These are phyloP conservation scores for Lactifluus subvellereus DNA, from an alignment of 768 basidiomycete species.

Conservation along the genomic window DNA sequence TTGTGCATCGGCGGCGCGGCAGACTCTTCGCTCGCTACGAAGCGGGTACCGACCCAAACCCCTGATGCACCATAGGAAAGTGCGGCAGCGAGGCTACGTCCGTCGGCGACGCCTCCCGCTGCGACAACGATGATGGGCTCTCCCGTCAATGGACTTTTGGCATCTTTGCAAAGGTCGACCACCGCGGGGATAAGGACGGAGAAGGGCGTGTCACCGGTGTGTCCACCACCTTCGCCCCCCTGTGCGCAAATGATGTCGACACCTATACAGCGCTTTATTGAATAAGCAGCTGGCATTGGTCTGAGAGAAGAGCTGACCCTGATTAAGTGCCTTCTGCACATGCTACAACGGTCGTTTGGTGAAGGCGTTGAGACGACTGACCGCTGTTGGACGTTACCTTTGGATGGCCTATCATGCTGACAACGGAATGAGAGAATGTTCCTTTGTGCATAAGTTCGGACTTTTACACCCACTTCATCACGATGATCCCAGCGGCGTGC, in stretches of 20 bases:
- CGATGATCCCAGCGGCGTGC: constrained; percentile 69
- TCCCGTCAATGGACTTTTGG: constrained; percentile 72
- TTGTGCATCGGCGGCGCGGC: constrained; percentile 73
- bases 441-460: background rate
- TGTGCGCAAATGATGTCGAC: constrained; percentile 89
- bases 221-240: constrained; percentile 84
- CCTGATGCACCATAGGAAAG: constrained; percentile 76
- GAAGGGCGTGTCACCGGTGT: constrained; percentile 79
- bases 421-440: background rate
- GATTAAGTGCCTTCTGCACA: constrained; percentile 66
- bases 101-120: constrained; percentile 81
- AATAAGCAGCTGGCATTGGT: background rate
- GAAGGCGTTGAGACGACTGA: constrained; percentile 8
- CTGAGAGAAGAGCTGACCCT: constrained; percentile 37
- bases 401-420: constrained; percentile 78
- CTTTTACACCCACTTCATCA: constrained; percentile 67
- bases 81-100: constrained; percentile 71
- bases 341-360: constrained; percentile 39
- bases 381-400: constrained; percentile 42
- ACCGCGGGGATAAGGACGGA: constrained; percentile 77
- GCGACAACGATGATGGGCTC: constrained; percentile 73
- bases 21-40: constrained; percentile 77
- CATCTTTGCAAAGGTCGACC: constrained; percentile 67
- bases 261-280: constrained; percentile 35
- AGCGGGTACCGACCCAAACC: constrained; percentile 86